Evolutionary conservation across 495 filamentous ascomycete genomes (phyloP), one percentile per base, ranked within the genome.

Genomic region (Penicillium coffeae): DNA sequence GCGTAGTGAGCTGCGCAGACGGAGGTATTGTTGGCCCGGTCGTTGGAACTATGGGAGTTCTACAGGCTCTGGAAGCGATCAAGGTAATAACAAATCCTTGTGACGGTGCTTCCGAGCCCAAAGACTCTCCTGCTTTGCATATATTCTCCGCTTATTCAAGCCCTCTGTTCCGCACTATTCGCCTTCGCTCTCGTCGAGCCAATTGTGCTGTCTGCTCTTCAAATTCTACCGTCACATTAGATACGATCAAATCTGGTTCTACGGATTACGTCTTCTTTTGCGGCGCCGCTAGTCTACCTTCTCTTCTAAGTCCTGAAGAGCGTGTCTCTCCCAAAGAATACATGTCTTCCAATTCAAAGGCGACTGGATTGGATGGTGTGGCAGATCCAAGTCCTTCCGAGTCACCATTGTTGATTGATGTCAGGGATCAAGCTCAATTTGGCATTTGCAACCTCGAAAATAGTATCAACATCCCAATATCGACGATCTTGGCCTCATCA

Each of bases 11-110:
- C 46, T 98, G 93, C 62, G 88, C 90, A 12, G 93, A 98, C 59
- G 90, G 89, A 1, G 93, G 93, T 2, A 89, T 98, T 34, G 51
- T 98, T 7, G 93, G 93, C 0, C 88, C 93, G 0, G 92, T 96
- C 0, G 93, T 98, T 0, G 93, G 93, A 1, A 79, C 86, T 8
- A 96, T 98, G 91, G 93, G 93, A 3, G 84, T 95, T 2, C 67
- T 95, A 34, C 90, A 96, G 68, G 93, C 93, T 0, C 71, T 91
- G 25, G 90, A 96, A 66, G 82, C 90, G 6, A 85, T 98, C 59
- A 95, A 95, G 58, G 62, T 96, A 3, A 72, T 97, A 15, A 74
- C 77, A 0, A 58, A 68, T 22, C 60, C 51, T 0, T 27, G 44
- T 0, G 33, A 48, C 8, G 45, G 51, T 12, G 46, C 22, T 19